These are phyloP conservation scores for Spergularia marina DNA, from an alignment of 148 eudicot species.

Conservation along the genomic window DNA sequence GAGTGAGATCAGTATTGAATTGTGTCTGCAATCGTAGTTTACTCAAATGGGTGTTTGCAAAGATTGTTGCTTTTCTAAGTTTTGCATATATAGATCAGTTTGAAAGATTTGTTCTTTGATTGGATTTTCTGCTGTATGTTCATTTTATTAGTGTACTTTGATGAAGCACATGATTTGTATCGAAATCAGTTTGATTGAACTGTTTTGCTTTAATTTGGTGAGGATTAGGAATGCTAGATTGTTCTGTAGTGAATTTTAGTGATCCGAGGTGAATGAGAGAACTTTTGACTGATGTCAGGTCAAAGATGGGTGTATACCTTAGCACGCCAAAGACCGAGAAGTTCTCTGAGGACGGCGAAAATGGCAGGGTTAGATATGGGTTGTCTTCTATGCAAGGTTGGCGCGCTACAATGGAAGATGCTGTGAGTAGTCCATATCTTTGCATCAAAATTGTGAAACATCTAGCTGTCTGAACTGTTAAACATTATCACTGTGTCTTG, in stretches of 20 bases:
- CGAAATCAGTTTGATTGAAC: not conserved
- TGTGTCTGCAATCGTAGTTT: constrained; percentile 10
- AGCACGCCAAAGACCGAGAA: constrained; percentile 68
- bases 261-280: not conserved
- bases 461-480: not conserved
- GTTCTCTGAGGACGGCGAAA: constrained; percentile 64
- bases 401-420: constrained; percentile 85
- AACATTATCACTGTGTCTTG: not conserved
- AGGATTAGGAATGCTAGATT: not conserved
- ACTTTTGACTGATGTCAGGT: constrained; percentile 33
- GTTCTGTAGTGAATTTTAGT: not conserved
- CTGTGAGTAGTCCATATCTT: constrained; percentile 39
- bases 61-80: constrained; percentile 13
- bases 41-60: not conserved
- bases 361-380: constrained; percentile 58
- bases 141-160: not conserved
- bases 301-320: constrained; percentile 62
- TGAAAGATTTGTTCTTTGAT: not conserved
- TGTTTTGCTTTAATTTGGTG: not conserved
- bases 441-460: constrained; percentile 4
- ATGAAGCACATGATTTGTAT: not conserved
- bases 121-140: not conserved
- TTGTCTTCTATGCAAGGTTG: constrained; percentile 83
- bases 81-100: not conserved
- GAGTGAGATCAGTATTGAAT: not conserved